A percentile compares a stretch with the other conserved stretches of the same genome.
Evolutionary conservation across 2,329 filamentous ascomycete genomes (phyloP).

Genomic region (Escovopsis sp.): DNA sequence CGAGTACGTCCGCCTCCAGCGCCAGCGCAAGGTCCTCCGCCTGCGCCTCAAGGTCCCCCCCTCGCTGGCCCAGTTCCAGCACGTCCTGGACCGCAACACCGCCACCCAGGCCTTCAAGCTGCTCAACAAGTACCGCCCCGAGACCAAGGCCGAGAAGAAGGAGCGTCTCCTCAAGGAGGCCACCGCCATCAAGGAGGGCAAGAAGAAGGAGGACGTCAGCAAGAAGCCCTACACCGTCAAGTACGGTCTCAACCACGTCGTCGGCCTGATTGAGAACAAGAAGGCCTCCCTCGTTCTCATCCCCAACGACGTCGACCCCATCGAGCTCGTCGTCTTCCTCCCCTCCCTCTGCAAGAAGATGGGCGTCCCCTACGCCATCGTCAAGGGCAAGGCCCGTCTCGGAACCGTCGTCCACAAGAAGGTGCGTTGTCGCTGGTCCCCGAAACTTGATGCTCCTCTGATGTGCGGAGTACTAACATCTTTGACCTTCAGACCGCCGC

Average conservation of each 20-base stretch:
- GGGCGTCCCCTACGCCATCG: slow-evolving; percentile 97
- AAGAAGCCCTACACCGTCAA: slow-evolving; percentile 99
- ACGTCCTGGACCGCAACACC: slow-evolving; percentile 91
- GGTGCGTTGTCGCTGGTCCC: slow-evolving; percentile 31
- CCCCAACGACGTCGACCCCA: slow-evolving; percentile 98
- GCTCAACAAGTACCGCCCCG: slow-evolving; percentile 99
- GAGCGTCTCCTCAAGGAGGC: slow-evolving; percentile 97
- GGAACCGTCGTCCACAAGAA: slow-evolving; percentile 99
- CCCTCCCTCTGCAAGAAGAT: slow-evolving; percentile 99
- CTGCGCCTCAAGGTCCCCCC: slow-evolving; percentile 97
- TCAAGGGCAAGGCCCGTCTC: slow-evolving; percentile 99
- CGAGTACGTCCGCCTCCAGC: slow-evolving; percentile 96
- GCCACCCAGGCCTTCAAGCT: slow-evolving; percentile 97
- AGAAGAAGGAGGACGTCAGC: slow-evolving; percentile 99
- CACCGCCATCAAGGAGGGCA: slow-evolving; percentile 92
- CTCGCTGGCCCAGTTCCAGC: slow-evolving; percentile 93
- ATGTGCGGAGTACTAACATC: neutral
- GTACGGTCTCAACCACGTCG: slow-evolving; percentile 99
- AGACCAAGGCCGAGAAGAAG: slow-evolving; percentile 99
- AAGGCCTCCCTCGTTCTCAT: slow-evolving; percentile 97
- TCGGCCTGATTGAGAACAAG: slow-evolving; percentile 97
- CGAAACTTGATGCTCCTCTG: neutral
- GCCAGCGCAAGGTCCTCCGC: slow-evolving; percentile 88
- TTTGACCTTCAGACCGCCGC: slow-evolving; percentile 59
- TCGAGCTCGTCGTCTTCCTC: slow-evolving; percentile 98